phyloP scores from a whole-genome alignment of 768 basidiomycete species.

The Wakefieldia striispora region DNA sequence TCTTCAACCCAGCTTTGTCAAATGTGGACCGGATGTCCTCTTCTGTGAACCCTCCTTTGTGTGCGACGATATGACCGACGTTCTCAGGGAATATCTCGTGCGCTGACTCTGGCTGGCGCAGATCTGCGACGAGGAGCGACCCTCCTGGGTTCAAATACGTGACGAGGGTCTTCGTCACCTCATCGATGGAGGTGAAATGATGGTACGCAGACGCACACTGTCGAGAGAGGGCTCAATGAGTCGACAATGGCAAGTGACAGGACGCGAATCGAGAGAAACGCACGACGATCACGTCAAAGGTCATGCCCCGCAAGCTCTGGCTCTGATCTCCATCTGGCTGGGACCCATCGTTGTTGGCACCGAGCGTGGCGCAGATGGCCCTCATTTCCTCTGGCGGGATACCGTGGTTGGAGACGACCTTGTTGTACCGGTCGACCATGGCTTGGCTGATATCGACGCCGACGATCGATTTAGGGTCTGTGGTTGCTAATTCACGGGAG shows the following conservation, averaged over 20 bases:
- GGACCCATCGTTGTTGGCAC: slow-evolving; percentile 7
- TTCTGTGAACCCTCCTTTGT: slow-evolving; percentile 52
- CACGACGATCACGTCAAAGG: slow-evolving; percentile 73
- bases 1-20: slow-evolving; percentile 49
- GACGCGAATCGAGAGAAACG: slow-evolving; percentile 24
- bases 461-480: slow-evolving; percentile 58
- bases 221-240: too few species aligned
- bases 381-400: slow-evolving; percentile 64
- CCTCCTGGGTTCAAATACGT: slow-evolving; percentile 62
- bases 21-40: slow-evolving; percentile 49
- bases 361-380: slow-evolving; percentile 48
- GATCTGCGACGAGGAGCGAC: slow-evolving; percentile 56
- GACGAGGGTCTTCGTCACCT: slow-evolving; percentile 51
- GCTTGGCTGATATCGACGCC: slow-evolving; percentile 76
- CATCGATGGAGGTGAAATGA: slow-evolving; percentile 51
- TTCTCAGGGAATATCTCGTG: slow-evolving; percentile 31
- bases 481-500: slow-evolving; percentile 57
- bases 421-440: slow-evolving; percentile 68
- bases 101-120: slow-evolving; percentile 33
- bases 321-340: too few species aligned
- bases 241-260: not conserved
- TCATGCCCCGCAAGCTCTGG: slow-evolving; percentile 43
- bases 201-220: slow-evolving; percentile 68
- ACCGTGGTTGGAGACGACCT: slow-evolving; percentile 55
- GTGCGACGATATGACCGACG: slow-evolving; percentile 49